These are phyloP conservation scores for Aspergillus latus DNA, from an alignment of 2,329 filamentous ascomycete species.

Conservation along the genomic window DNA sequence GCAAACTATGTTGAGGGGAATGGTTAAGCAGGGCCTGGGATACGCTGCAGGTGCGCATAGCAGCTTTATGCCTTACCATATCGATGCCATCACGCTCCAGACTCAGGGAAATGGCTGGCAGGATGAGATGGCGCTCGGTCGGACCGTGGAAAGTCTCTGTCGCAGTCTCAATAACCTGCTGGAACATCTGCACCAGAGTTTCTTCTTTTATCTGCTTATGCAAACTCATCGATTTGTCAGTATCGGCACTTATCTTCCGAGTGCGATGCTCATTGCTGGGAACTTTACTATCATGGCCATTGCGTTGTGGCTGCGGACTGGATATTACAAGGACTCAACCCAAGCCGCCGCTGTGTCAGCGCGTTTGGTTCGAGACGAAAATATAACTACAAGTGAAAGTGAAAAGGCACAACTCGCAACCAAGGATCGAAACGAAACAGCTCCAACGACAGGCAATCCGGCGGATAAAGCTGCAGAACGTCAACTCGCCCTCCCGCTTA, in stretches of 20 bases:
- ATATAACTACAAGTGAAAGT: constrained; percentile 21
- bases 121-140: constrained; percentile 93
- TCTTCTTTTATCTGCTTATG: constrained; percentile 98
- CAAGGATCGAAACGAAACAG: constrained; percentile 5
- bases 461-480: constrained; percentile 37
- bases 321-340: constrained; percentile 47
- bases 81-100: constrained; percentile 91
- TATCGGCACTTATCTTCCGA: constrained; percentile 94
- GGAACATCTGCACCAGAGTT: constrained; percentile 96
- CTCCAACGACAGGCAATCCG: constrained; percentile 11
- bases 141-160: constrained; percentile 85
- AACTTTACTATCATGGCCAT: constrained; percentile 97
- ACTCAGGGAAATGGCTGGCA: constrained; percentile 91
- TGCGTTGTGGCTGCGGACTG: constrained; percentile 88
- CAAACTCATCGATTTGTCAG: constrained; percentile 91
- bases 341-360: constrained; percentile 19
- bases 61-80: constrained; percentile 95
- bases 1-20: constrained; percentile 84
- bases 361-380: constrained; percentile 35
- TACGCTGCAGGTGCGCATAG: constrained; percentile 89
- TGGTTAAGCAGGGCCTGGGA: constrained; percentile 87
- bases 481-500: constrained; percentile 56
- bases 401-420: constrained; percentile 22
- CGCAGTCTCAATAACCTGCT: constrained; percentile 93
- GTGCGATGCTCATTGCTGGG: constrained; percentile 92